Evolutionary conservation across 495 filamentous ascomycete species (phyloP), one percentile per base, ranked within the genome.

Genomic region (Penicillium samsonianum): DNA sequence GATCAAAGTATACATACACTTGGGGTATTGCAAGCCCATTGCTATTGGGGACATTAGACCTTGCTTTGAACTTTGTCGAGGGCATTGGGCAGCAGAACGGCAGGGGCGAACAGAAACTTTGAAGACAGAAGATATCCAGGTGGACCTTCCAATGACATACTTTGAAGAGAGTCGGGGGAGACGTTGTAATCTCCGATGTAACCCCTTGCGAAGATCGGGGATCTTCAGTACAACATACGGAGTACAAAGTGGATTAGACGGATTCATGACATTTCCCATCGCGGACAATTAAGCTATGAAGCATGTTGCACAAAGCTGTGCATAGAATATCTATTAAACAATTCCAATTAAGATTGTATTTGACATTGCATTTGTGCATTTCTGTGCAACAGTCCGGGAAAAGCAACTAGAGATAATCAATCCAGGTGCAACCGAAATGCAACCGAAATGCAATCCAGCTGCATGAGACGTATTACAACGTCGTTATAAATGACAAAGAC

Each of bases 401-500:
- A 4, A 46, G 52, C 16, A 22, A 40, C 2, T 38, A 7, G 16
- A 17, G 16, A 17, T n/a, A 5, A 3, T n/a, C 35, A 17, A 38
- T n/a, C n/a, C 6, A n/a, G 6, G 35, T 33, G 31, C 14, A 6
- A n/a, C 11, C 16, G 35, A n/a, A 31, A 14, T 33, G 30, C 30
- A 33, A 33, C 28, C 2, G 28, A 30, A 30, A 30, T 30, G 28
- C 28, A 30, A 22, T 22, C 5, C 0, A n/a, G 41, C 10, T 26
- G 22, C 53, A 47, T 55, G 30, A 45, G 53, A 55, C 20, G 16
- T 55, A 23, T 55, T 38, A 5, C 14, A n/a, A 31, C 17, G 23
- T 19, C 12, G 35, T 38, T 17, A 38, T 38, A 4, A 38, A 53
- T 16, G 17, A 16, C 52, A 54, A 54, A 54, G 17, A 16, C 2